Evolutionary conservation across 176 grass and related monocot species (phyloP).

Genomic region (Chloris gayana): DNA sequence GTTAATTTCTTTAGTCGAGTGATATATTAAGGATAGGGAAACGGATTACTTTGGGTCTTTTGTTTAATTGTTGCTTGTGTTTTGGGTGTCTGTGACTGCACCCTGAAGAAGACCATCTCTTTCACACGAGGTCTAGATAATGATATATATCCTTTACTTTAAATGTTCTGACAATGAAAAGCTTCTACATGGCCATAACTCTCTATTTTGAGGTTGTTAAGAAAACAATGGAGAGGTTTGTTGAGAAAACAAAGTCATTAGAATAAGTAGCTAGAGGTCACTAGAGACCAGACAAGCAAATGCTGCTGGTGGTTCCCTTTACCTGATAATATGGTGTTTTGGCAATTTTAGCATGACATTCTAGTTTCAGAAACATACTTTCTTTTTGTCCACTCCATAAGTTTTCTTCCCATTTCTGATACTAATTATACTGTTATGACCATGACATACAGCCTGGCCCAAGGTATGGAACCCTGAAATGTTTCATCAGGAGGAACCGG

Average conservation of each 20-base stretch:
- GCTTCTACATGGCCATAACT: not conserved
- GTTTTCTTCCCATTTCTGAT: not conserved
- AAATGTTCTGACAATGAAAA: not conserved
- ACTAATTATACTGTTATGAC: not conserved
- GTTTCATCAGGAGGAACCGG: slow-evolving; percentile 91
- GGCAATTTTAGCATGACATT: slow-evolving; percentile 3
- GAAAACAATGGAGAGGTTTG: not conserved
- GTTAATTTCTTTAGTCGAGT: not conserved
- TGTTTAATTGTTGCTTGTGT: not conserved
- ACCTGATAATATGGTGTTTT: not conserved
- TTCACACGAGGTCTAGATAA: slow-evolving; percentile 8
- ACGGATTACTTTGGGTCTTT: not conserved
- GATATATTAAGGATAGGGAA: not conserved
- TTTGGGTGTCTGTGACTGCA: not conserved
- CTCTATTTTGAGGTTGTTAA: no score
- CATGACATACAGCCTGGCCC: slow-evolving; percentile 71
- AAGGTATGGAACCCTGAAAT: slow-evolving; percentile 76
- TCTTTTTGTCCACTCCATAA: not conserved
- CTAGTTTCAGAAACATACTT: not conserved
- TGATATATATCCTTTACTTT: not conserved
- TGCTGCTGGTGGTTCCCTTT: not conserved
- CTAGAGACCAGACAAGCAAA: not conserved
- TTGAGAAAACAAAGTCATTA: slow-evolving; percentile 13
- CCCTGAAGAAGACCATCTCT: slow-evolving; percentile 1
- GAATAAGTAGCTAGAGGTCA: not conserved